Base-by-base conservation (phyloP, 306 rosid species). In the Canavalia gladiata region DNA sequence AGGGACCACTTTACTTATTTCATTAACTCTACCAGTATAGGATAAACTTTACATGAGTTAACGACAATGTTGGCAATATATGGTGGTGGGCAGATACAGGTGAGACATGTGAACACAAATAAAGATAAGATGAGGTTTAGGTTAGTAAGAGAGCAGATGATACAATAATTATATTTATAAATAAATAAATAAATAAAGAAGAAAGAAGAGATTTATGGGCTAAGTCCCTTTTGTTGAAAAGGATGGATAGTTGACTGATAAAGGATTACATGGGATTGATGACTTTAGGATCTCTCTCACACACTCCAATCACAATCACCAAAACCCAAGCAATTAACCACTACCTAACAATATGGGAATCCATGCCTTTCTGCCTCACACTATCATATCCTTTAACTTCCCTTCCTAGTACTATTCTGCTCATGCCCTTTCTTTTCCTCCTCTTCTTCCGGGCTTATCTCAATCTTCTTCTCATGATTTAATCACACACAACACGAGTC, bases 291-390 rank as follows among this genome's bases (percentile, higher is more conserved):
- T 87, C 79, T 68, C 18, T 78, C 86, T 9, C 39, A 5, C 79
- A 82, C 13, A 35, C 31, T 47, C 49, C 79, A 45, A 54, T 73
- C 66, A 57, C 54, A 2, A 12, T 77, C 82, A 77, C 12, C 29
- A 77, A 67, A 77, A 66, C 12, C 76, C 72, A 18, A 81, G 78
- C 87, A 86, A 81, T 84, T 81, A 72, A 84, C 87, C 84, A 71
- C 88, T 83, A 87, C 90, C 89, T 60, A 89, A 85, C 84, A 78
- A 82, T 13, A 76, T 62, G 84, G 82, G 64, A 84, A 74, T 68
- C 74, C 77, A 79, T 56, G 25, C 74, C 59, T 46, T 77, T 79
- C 69, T 45, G 8, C 87, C 87, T 52, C 85, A 81, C 34, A 77
- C 55, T 51, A 18, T 55, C 58, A 11, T 3, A 5, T 62, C 81